A percentile compares a stretch with the other conserved stretches of the same genome.
These are phyloP conservation scores for Cytospora piceicola DNA, from an alignment of 2,329 filamentous ascomycete species.

Conservation along the genomic window DNA sequence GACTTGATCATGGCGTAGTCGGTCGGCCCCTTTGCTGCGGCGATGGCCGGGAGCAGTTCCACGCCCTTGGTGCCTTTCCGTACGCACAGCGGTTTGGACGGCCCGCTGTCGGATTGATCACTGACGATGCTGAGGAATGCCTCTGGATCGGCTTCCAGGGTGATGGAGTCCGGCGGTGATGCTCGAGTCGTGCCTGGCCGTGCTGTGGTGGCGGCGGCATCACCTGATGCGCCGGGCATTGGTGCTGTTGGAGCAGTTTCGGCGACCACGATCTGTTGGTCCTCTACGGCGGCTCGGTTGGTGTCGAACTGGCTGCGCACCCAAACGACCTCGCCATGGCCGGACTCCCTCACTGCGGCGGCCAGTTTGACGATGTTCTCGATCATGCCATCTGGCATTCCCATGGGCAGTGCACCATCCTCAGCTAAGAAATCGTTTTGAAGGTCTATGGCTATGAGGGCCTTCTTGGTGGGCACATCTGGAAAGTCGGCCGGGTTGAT, in stretches of 20 bases:
- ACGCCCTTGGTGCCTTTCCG: constrained; percentile 49
- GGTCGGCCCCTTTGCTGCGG: constrained; percentile 48
- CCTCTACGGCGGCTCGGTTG: constrained; percentile 60
- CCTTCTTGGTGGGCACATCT: constrained; percentile 63
- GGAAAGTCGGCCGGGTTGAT: constrained; percentile 62
- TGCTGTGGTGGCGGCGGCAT: constrained; percentile 24
- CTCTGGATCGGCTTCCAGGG: constrained; percentile 41
- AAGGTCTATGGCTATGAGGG: constrained; percentile 81
- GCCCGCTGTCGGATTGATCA: constrained; percentile 26
- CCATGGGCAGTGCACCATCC: constrained; percentile 69
- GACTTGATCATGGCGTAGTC: constrained; percentile 68
- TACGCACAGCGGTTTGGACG: constrained; percentile 48
- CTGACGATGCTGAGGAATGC: constrained; percentile 39
- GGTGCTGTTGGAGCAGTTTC: constrained; percentile 38
- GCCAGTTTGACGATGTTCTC: constrained; percentile 69
- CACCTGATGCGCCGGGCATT: constrained; percentile 28
- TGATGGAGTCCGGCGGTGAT: not conserved
- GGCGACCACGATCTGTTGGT: constrained; percentile 53
- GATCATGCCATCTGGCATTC: constrained; percentile 66
- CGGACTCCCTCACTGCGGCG: constrained; percentile 71
- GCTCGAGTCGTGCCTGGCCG: constrained; percentile 39
- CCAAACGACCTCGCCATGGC: constrained; percentile 78
- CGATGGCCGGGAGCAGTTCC: constrained; percentile 49
- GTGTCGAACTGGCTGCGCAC: constrained; percentile 74
- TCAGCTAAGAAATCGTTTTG: constrained; percentile 85